Evolutionary conservation across 2,329 filamentous ascomycete genomes (phyloP).

Genomic region (Cordyceps tenuipes): DNA sequence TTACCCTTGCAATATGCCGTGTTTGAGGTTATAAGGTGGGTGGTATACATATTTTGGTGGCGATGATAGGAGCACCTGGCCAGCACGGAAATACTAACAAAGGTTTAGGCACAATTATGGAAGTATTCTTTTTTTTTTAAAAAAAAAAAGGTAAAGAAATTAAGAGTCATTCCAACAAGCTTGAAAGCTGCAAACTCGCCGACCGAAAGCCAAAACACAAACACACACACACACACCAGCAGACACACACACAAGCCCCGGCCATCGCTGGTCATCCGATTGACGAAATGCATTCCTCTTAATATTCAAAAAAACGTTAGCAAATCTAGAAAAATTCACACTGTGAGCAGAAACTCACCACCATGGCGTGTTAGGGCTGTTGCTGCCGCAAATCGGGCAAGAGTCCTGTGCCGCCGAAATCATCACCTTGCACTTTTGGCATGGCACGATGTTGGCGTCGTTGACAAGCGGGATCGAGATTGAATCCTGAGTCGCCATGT

Average conservation of each 20-base stretch:
- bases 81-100: background rate
- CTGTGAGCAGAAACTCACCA: background rate
- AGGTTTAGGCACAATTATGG: background rate
- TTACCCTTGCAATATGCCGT: background rate
- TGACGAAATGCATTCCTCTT: background rate
- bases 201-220: background rate
- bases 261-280: background rate
- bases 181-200: background rate
- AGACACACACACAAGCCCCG: background rate
- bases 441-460: background rate
- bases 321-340: background rate
- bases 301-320: background rate
- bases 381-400: slow-evolving; percentile 8
- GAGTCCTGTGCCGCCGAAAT: slow-evolving; percentile 8
- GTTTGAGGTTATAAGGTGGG: background rate
- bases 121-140: too few species aligned
- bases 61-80: background rate
- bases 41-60: background rate
- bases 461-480: background rate
- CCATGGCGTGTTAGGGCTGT: slow-evolving; percentile 2
- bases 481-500: background rate
- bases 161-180: too few species aligned
- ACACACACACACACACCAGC: background rate
- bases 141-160: too few species aligned
- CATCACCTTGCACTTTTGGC: slow-evolving; percentile 8